Conservation (phyloP, 2,329 filamentous ascomycete genomes). For the Penicillium polonicum region DNA sequence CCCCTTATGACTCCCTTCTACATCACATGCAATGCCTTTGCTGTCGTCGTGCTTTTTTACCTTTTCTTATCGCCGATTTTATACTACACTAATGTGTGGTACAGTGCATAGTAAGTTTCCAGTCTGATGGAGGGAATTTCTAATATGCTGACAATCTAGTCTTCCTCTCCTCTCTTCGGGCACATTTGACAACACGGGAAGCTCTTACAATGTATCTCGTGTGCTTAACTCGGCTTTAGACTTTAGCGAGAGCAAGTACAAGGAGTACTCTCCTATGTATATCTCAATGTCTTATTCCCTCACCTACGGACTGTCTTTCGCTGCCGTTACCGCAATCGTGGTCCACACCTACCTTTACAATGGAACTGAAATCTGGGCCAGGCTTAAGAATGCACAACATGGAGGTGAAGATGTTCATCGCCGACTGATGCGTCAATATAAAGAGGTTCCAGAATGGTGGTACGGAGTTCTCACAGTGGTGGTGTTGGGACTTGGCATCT, state of each 20-base stretch:
- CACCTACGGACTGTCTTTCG: slow-evolving; percentile 40
- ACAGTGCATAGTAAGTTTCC: slow-evolving; percentile 33
- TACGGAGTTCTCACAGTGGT: slow-evolving; percentile 44
- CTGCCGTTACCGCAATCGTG: slow-evolving; percentile 35
- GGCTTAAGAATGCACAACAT: slow-evolving; percentile 32
- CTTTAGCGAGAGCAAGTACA: slow-evolving; percentile 39
- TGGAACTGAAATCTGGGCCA: slow-evolving; percentile 36
- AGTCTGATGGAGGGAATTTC: neutral
- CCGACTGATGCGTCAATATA: slow-evolving; percentile 63
- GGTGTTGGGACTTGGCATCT: slow-evolving; percentile 36
- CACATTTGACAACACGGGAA: slow-evolving; percentile 36
- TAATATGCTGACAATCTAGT: slow-evolving; percentile 11
- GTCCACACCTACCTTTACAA: slow-evolving; percentile 38
- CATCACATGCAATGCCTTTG: slow-evolving; percentile 55
- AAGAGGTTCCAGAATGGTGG: slow-evolving; percentile 64
- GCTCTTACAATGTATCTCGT: slow-evolving; percentile 31
- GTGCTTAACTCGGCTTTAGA: slow-evolving; percentile 31
- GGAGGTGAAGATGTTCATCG: slow-evolving; percentile 61
- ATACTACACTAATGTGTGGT: slow-evolving; percentile 57
- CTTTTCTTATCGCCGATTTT: slow-evolving; percentile 51
- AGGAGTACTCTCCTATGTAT: slow-evolving; percentile 42
- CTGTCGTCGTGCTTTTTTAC: slow-evolving; percentile 56
- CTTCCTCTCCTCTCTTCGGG: slow-evolving; percentile 32
- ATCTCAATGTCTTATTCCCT: slow-evolving; percentile 39
- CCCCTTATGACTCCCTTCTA: slow-evolving; percentile 42